Percentiles rank a stretch among this genome's conserved stretches.
These are phyloP conservation scores for Parmelia sp. DNA, from an alignment of 495 filamentous ascomycete genomes.

Conservation along the genomic window DNA sequence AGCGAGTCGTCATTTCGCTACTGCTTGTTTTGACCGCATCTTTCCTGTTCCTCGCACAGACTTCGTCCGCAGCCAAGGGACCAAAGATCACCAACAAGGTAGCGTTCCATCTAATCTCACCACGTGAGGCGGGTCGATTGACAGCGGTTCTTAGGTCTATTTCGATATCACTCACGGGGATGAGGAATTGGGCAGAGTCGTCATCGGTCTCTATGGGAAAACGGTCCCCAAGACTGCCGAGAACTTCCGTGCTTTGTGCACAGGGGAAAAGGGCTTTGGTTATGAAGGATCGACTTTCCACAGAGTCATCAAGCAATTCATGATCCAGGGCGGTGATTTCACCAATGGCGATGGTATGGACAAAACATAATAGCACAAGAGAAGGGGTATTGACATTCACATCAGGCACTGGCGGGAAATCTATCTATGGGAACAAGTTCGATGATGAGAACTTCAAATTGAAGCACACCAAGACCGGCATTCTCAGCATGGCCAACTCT, in stretches of 20 bases:
- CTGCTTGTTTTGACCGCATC: slow-evolving; percentile 67
- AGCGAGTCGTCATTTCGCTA: slow-evolving; percentile 52
- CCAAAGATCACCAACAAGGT: slow-evolving; percentile 96
- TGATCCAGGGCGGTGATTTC: slow-evolving; percentile 99
- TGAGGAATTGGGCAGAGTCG: slow-evolving; percentile 74
- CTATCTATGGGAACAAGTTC: slow-evolving; percentile 94
- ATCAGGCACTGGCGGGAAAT: slow-evolving; percentile 86
- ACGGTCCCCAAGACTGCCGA: slow-evolving; percentile 95
- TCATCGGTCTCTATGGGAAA: slow-evolving; percentile 95
- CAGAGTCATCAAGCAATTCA: slow-evolving; percentile 97
- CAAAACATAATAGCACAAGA: slow-evolving; percentile 12
- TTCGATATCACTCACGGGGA: slow-evolving; percentile 94
- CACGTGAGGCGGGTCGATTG: slow-evolving; percentile 19
- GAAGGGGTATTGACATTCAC: slow-evolving; percentile 20
- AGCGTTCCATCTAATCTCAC: slow-evolving; percentile 13
- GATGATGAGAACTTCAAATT: slow-evolving; percentile 99
- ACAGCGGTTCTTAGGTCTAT: slow-evolving; percentile 54
- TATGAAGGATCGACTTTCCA: slow-evolving; percentile 96
- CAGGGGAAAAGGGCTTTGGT: slow-evolving; percentile 94
- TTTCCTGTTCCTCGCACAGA: slow-evolving; percentile 66
- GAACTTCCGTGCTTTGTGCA: slow-evolving; percentile 96
- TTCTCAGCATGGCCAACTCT: slow-evolving; percentile 76
- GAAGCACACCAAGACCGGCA: slow-evolving; percentile 66
- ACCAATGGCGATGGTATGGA: slow-evolving; percentile 73
- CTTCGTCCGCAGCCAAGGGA: slow-evolving; percentile 70